Percentiles rank a stretch among this genome's conserved stretches.
Evolutionary conservation across 345 rosid species (phyloP).

Genomic region (Syzygium jambos): DNA sequence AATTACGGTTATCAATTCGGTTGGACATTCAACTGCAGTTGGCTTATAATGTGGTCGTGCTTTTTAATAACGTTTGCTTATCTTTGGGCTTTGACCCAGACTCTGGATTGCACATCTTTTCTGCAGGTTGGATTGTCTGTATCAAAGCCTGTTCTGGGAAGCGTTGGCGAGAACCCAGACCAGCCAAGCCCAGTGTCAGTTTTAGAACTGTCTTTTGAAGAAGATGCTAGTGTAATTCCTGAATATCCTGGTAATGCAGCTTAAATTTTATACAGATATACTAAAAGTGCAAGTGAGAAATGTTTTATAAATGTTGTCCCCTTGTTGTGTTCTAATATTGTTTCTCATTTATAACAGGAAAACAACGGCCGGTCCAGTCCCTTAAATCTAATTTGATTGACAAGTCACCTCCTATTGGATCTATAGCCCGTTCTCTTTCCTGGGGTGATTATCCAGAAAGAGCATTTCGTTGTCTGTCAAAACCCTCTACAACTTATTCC

Average conservation of each 20-base stretch:
- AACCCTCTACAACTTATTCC: constrained; percentile 17
- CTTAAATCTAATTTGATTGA: constrained; percentile 32
- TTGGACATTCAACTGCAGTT: neutral
- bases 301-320: neutral
- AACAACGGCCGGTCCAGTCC: constrained; percentile 14
- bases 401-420: constrained; percentile 68
- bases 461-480: constrained; percentile 26
- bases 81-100: neutral
- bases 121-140: neutral
- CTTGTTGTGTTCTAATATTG: neutral
- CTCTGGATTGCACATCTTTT: neutral
- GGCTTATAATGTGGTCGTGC: neutral
- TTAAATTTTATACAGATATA: neutral
- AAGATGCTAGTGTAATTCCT: constrained; percentile 34
- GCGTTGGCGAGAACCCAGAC: constrained; percentile 34
- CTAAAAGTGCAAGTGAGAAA: neutral
- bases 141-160: constrained; percentile 14
- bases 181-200: constrained; percentile 64
- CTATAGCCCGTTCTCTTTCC: constrained; percentile 49
- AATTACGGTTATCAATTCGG: neutral
- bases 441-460: constrained; percentile 41
- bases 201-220: constrained; percentile 44
- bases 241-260: constrained; percentile 16
- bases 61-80: neutral
- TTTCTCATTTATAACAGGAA: constrained; percentile 10